A percentile compares a stretch with the other conserved stretches of the same genome.
These are phyloP conservation scores for Capsicum rhomboideum DNA, from an alignment of 257 asterid genomes.

Conservation along the genomic window DNA sequence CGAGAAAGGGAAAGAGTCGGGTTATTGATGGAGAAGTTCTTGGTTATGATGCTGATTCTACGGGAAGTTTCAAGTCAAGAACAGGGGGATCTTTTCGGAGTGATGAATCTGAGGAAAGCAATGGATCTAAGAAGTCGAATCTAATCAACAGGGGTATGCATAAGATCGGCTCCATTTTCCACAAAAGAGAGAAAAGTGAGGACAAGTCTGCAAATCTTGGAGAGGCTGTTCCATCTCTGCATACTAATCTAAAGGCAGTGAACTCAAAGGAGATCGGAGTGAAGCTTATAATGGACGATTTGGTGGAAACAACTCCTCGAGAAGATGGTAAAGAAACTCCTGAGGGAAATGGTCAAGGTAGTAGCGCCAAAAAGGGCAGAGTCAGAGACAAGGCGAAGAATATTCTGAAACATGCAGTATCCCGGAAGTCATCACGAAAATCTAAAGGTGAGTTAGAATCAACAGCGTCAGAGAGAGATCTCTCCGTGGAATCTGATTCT, in stretches of 20 bases:
- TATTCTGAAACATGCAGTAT: conserved; percentile 5
- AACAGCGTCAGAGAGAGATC: conserved; percentile 2
- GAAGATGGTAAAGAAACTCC: conserved; percentile 31
- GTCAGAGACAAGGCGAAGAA: not conserved
- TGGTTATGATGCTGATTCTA: conserved; percentile 14
- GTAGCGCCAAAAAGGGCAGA: conserved; percentile 1
- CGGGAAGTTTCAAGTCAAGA: conserved; percentile 26
- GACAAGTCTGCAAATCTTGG: conserved; percentile 25
- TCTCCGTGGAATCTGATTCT: not conserved
- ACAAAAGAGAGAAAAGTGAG: conserved; percentile 32
- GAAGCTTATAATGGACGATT: conserved; percentile 40
- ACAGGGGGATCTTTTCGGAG: conserved; percentile 13
- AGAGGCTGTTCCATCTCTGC: conserved; percentile 39
- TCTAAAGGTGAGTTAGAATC: conserved; percentile 7
- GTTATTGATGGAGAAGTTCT: conserved; percentile 21
- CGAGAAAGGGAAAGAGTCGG: conserved; percentile 66
- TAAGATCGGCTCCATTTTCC: conserved; percentile 56
- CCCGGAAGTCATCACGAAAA: not conserved
- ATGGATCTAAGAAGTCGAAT: conserved; percentile 31
- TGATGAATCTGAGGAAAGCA: conserved; percentile 55
- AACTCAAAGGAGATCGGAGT: conserved; percentile 43
- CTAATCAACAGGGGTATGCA: conserved; percentile 40
- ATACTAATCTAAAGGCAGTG: conserved; percentile 36
- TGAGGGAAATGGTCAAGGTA: conserved; percentile 19
- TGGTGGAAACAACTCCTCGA: conserved; percentile 17